Conservation (phyloP, 2,329 filamentous ascomycete species). For the Fusarium penzigii region DNA sequence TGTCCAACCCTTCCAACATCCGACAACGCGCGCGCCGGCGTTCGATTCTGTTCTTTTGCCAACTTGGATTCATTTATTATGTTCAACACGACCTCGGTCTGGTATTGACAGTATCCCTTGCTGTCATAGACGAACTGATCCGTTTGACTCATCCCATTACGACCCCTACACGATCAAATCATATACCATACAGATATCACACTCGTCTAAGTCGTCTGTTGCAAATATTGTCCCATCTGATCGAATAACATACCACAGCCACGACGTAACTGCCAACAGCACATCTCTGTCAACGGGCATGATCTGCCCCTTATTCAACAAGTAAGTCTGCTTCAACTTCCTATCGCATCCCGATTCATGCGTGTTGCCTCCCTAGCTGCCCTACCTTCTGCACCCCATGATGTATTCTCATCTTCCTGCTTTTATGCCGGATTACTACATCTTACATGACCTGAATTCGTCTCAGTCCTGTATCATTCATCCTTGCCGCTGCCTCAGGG, state of each 20-base stretch:
- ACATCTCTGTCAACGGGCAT: not conserved
- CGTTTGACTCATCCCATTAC: not conserved
- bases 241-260: not conserved
- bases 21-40: not conserved
- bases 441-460: not conserved
- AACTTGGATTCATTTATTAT: not conserved
- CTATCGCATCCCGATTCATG: not conserved
- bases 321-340: not conserved
- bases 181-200: not conserved
- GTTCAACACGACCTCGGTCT: not conserved
- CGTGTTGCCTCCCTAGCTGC: not conserved
- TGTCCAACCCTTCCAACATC: not conserved
- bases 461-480: not conserved
- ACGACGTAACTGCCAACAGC: not conserved
- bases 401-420: not conserved
- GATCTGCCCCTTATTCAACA: not conserved
- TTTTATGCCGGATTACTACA: not conserved
- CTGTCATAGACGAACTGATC: not conserved
- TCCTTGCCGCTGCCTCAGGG: not conserved
- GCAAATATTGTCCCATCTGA: not conserved
- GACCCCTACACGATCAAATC: not conserved
- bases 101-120: not conserved
- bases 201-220: not conserved
- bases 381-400: not conserved
- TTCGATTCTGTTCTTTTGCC: not conserved